Evolutionary conservation across 2,329 filamentous ascomycete genomes (phyloP).

Genomic region (Rachicladosporium sp.): DNA sequence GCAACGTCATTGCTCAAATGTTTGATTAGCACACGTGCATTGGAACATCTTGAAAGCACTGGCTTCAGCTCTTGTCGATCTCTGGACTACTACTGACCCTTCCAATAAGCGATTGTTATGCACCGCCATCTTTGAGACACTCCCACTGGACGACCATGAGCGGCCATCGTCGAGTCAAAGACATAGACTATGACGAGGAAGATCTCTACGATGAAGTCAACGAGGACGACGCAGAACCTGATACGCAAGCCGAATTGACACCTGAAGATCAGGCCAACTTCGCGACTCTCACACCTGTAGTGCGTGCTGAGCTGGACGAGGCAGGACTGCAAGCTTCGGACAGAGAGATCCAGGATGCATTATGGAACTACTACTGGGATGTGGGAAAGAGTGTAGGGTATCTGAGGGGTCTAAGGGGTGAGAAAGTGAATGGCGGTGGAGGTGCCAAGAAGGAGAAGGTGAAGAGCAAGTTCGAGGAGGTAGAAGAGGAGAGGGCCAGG

Average conservation of each 20-base stretch:
- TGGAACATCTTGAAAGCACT: too few species aligned
- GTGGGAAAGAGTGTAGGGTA: conserved; percentile 75
- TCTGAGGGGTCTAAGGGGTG: conserved; percentile 62
- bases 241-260: conserved; percentile 23
- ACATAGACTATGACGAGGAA: conserved; percentile 37
- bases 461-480: conserved; percentile 34
- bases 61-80: too few species aligned
- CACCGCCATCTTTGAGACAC: not conserved
- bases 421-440: conserved; percentile 74
- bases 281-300: conserved; percentile 20
- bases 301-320: conserved; percentile 22
- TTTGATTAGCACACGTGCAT: too few species aligned
- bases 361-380: conserved; percentile 97
- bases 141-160: conserved; percentile 17
- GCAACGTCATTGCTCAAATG: too few species aligned
- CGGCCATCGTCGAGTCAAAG: conserved; percentile 33
- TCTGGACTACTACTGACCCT: not conserved
- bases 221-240: conserved; percentile 29
- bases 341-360: conserved; percentile 69
- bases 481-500: conserved; percentile 30
- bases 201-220: conserved; percentile 41
- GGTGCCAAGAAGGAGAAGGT: conserved; percentile 35
- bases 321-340: conserved; percentile 40
- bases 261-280: conserved; percentile 27
- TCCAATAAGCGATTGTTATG: not conserved